phyloP scores from a whole-genome alignment of 495 filamentous ascomycete genomes.

The Xylaria flabelliformis region DNA sequence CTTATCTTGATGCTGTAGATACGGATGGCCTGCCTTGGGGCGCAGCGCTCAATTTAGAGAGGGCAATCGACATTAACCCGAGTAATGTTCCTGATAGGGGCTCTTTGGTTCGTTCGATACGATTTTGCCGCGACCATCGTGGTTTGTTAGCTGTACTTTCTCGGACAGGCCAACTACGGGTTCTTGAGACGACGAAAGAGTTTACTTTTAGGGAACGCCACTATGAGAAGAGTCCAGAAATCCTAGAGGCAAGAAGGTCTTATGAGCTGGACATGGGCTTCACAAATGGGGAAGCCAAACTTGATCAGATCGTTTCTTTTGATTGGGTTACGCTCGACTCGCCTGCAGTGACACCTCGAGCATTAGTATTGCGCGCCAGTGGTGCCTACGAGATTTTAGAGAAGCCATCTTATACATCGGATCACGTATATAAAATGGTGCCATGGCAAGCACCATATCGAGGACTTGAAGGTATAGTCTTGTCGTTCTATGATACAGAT shows the following conservation, averaged over 20 bases:
- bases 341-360: constrained; percentile 65
- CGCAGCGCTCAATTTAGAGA: constrained; percentile 70
- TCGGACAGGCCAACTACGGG: constrained; percentile 77
- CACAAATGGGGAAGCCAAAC: constrained; percentile 53
- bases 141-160: constrained; percentile 79
- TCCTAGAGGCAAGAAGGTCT: constrained; percentile 59
- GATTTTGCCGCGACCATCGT: constrained; percentile 76
- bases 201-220: constrained; percentile 49
- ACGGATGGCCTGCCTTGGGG: constrained; percentile 59
- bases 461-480: constrained; percentile 50
- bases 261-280: constrained; percentile 60
- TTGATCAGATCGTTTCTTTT: constrained; percentile 78
- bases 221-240: constrained; percentile 52
- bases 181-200: constrained; percentile 72
- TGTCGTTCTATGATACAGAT: neutral
- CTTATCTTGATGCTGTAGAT: constrained; percentile 56
- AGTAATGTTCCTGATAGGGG: constrained; percentile 51
- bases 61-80: constrained; percentile 63
- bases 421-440: constrained; percentile 56
- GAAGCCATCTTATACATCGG: constrained; percentile 61
- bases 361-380: constrained; percentile 71
- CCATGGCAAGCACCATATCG: constrained; percentile 54
- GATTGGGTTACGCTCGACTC: constrained; percentile 77
- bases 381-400: constrained; percentile 71
- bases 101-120: constrained; percentile 74